Conservation (phyloP, 352 stramenopile genomes). For the Globisporangium abappressorium region DNA sequence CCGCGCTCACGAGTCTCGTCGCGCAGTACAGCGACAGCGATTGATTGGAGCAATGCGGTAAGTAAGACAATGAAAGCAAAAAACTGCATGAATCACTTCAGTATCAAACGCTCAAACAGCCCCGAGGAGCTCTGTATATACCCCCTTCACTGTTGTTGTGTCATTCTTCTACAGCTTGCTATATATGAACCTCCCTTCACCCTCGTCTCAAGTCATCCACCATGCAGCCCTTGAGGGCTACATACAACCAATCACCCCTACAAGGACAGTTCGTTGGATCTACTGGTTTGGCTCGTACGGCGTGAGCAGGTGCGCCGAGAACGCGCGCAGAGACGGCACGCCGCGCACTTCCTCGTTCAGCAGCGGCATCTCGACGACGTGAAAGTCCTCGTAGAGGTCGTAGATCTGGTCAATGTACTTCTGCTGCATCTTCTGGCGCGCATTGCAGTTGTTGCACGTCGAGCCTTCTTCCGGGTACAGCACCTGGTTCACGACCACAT, state of each 20-base stretch:
- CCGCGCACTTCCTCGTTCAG: constrained; percentile 98
- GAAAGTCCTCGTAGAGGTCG: constrained; percentile 99
- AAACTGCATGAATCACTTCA: background rate
- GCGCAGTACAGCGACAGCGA: constrained; percentile 80
- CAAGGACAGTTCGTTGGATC: background rate
- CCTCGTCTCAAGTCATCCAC: background rate
- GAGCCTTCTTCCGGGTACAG: constrained; percentile 87
- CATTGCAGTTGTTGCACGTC: constrained; percentile 92
- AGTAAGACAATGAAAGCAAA: background rate
- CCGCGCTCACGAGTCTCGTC: constrained; percentile 57
- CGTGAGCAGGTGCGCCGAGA: constrained; percentile 94
- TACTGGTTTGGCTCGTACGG: constrained; percentile 86
- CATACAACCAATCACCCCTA: background rate
- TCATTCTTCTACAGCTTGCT: constrained; percentile 3
- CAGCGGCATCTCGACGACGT: constrained; percentile 99
- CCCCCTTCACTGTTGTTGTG: background rate
- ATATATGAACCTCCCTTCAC: constrained; percentile 1
- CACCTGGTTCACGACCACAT: constrained; percentile 99
- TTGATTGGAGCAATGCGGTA: constrained; percentile 3
- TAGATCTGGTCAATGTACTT: constrained; percentile 99
- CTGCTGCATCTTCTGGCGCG: constrained; percentile 99
- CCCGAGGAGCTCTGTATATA: background rate
- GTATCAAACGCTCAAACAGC: background rate
- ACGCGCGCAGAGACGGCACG: constrained; percentile 91
- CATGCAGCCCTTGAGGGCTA: background rate